Conservation (phyloP, 2,329 filamentous ascomycete species). For the Fragosphaeria purpurea region DNA sequence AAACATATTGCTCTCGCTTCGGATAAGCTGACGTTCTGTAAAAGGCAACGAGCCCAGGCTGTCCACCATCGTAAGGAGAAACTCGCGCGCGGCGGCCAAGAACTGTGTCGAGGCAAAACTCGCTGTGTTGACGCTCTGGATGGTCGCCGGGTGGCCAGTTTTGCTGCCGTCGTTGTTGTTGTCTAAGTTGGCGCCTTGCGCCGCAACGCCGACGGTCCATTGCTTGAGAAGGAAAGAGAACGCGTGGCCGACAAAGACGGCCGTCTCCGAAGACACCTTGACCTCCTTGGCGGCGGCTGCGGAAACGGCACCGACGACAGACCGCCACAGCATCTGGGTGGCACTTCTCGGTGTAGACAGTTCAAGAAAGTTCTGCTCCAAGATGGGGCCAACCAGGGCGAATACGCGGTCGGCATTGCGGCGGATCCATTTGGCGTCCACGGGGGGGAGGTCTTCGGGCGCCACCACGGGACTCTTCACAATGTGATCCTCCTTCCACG, state of each 20-base stretch:
- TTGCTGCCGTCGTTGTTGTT: slow-evolving; percentile 25
- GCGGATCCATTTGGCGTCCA: slow-evolving; percentile 83
- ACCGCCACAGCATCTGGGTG: slow-evolving; percentile 46
- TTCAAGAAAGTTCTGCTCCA: slow-evolving; percentile 52
- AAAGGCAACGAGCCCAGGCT: slow-evolving; percentile 51
- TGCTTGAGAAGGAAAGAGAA: slow-evolving; percentile 59
- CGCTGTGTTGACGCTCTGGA: slow-evolving; percentile 5
- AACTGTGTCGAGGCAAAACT: slow-evolving; percentile 33
- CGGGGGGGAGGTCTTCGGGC: slow-evolving; percentile 66
- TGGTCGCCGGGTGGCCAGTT: too few species aligned
- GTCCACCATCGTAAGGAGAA: slow-evolving; percentile 37
- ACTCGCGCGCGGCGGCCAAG: slow-evolving; percentile 42
- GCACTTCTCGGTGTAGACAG: slow-evolving; percentile 50
- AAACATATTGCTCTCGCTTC: slow-evolving; percentile 42
- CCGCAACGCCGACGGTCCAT: slow-evolving; percentile 52
- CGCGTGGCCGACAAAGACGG: slow-evolving; percentile 64
- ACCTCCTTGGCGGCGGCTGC: slow-evolving; percentile 75
- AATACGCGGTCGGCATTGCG: slow-evolving; percentile 59
- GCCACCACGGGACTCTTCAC: slow-evolving; percentile 47
- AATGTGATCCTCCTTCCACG: slow-evolving; percentile 69
- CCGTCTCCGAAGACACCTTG: slow-evolving; percentile 75
- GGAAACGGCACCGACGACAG: slow-evolving; percentile 52
- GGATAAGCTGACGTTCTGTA: slow-evolving; percentile 48
- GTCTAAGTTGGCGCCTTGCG: slow-evolving; percentile 26
- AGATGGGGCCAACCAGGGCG: slow-evolving; percentile 45